Base-by-base conservation (phyloP, 2,329 filamentous ascomycete genomes). In the Pyrenophora tritici-repentis region DNA sequence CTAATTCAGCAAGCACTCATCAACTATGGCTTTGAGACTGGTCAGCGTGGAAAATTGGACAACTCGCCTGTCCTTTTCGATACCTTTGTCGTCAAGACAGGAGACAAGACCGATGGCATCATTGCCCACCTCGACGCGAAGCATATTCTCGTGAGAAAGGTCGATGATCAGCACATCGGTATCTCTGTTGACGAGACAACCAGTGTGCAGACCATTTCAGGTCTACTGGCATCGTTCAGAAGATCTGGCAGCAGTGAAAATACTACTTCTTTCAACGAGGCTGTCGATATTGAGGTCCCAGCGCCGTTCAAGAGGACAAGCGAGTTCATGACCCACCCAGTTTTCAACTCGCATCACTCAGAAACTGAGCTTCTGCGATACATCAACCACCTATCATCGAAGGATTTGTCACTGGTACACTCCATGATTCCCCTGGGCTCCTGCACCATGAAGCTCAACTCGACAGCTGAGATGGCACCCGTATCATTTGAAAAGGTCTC, bases 401-500 rank as follows among this genome's bases (percentile, higher is more conserved):
- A 96, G 79, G 93, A 97, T 71, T 79, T 97, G 12, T 97, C 93
- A 1, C 81, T 97, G 4, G 90, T 92, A 2, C 93, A 97, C 77
- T 97, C 92, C 13, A 97, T 97, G 93, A 97, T 97, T 55, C 91
- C 93, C 2, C 83, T 97, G 1, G 93, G 93, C 16, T 97, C 93
- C 1, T 97, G 93, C 80, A 97, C 93, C 12, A 97, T 97, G 93
- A 97, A 97, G 81, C 85, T 97, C 45, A 97, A 97, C 73, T 90
- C 89, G 35, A 94, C 92, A 3, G 90, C 90, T 0, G 91, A 97
- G 78, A 97, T 97, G 93, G 83, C 89, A 13, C 88, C 92, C 6
- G 82, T 97, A 47, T 89, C 89, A 1, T 87, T 86, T 76, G 85
- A 86, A 1, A 84, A 87, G 42, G 90, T 92, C 67, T 83, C 89